phyloP scores from a whole-genome alignment of 2,329 filamentous ascomycete species.

The Botrytis hyacinthi region DNA sequence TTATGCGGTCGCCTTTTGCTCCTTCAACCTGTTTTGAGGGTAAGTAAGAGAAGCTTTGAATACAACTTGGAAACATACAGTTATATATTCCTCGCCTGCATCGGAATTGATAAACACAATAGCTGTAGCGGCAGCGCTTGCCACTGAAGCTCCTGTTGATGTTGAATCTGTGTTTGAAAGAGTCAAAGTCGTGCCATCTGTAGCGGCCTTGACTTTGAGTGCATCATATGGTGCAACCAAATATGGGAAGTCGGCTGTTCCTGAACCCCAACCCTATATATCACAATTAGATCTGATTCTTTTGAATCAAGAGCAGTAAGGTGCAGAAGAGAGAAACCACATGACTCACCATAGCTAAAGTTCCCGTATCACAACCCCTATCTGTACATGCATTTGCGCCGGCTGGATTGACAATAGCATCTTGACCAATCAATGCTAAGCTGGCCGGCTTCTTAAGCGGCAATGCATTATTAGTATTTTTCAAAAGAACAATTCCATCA shows the following conservation, averaged over 20 bases:
- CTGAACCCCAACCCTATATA: constrained; percentile 18
- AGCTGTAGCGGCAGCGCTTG: constrained; percentile 56
- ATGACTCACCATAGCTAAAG: constrained; percentile 58
- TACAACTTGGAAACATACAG: constrained; percentile 21
- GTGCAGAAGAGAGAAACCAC: neutral
- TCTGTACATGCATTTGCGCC: constrained; percentile 65
- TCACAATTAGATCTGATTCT: neutral
- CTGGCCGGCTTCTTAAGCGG: constrained; percentile 55
- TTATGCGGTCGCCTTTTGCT: constrained; percentile 54
- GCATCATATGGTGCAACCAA: constrained; percentile 50
- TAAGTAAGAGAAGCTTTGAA: neutral
- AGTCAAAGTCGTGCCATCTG: constrained; percentile 52
- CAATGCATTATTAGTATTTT: constrained; percentile 57
- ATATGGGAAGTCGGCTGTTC: constrained; percentile 41
- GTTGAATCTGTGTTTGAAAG: constrained; percentile 54
- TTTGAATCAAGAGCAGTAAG: neutral
- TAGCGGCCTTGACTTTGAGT: constrained; percentile 55
- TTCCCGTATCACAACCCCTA: constrained; percentile 58
- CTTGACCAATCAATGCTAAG: constrained; percentile 61
- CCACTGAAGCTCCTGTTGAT: constrained; percentile 30
- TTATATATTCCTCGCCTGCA: constrained; percentile 65
- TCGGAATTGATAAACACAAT: constrained; percentile 66
- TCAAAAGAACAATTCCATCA: constrained; percentile 64
- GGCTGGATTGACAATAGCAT: constrained; percentile 57
- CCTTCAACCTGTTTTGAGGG: constrained; percentile 29